Evolutionary conservation across 1,284 basidiomycete species (phyloP).

Genomic region (Athelia psychrophila): DNA sequence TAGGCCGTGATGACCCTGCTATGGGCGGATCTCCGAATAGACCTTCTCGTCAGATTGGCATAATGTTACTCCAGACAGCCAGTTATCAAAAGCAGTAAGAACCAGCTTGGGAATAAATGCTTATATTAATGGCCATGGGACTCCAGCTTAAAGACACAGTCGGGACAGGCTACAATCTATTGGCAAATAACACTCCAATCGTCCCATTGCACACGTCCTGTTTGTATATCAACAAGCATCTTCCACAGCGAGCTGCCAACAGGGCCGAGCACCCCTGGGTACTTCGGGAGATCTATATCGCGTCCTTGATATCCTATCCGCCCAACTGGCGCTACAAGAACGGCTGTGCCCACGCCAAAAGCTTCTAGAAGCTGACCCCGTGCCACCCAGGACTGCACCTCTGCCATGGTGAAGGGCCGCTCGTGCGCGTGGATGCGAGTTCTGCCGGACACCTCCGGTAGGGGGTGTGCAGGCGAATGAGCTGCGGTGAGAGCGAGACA

Average conservation of each 20-base stretch:
- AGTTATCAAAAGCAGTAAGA: too few relatives aligned
- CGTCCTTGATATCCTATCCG: conserved; percentile 49
- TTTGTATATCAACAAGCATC: conserved; percentile 62
- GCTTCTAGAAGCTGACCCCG: conserved; percentile 61
- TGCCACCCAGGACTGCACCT: conserved; percentile 47
- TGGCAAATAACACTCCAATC: conserved; percentile 50
- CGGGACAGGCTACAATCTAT: conserved; percentile 3
- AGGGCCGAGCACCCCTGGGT: conserved; percentile 46
- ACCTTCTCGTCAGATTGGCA: too few relatives aligned
- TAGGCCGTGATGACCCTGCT: too few relatives aligned
- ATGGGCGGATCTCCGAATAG: too few relatives aligned
- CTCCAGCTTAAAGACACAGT: too few relatives aligned
- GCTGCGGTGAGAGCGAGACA: conserved; percentile 59
- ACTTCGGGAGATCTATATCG: conserved; percentile 47
- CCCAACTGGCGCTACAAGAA: conserved; percentile 56
- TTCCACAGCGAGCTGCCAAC: conserved; percentile 56
- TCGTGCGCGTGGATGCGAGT: conserved; percentile 54
- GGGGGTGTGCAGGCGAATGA: conserved; percentile 27
- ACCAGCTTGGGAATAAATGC: too few relatives aligned
- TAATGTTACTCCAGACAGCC: too few relatives aligned
- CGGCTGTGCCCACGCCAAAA: conserved; percentile 75
- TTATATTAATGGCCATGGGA: too few relatives aligned
- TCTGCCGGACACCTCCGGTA: conserved; percentile 37
- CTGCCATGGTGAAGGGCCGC: conserved; percentile 57
- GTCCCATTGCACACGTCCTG: conserved; percentile 52